These are phyloP conservation scores for Fonsecaea erecta DNA, from an alignment of 2,329 filamentous ascomycete species.

Conservation along the genomic window DNA sequence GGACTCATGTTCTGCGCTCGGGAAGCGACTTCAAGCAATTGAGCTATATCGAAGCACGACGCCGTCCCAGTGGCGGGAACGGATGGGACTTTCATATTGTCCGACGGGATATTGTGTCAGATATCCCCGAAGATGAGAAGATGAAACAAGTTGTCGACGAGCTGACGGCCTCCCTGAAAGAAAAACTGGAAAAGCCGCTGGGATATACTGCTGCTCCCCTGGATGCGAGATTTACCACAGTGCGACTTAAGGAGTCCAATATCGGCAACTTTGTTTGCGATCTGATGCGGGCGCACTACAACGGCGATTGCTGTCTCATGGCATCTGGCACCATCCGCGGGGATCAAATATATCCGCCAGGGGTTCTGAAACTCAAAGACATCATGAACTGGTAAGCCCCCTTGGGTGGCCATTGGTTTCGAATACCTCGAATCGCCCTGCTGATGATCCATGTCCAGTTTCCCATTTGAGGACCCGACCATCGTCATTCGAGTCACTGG, in stretches of 20 bases:
- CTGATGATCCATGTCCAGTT: conserved; percentile 46
- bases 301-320: conserved; percentile 81
- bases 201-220: conserved; percentile 82
- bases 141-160: conserved; percentile 68
- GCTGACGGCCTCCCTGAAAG: conserved; percentile 73
- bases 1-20: conserved; percentile 81
- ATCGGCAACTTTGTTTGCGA: conserved; percentile 91
- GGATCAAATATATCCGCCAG: conserved; percentile 85
- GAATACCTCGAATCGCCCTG: background rate
- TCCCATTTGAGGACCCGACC: conserved; percentile 89
- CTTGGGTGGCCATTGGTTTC: background rate
- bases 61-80: conserved; percentile 47
- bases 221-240: conserved; percentile 84
- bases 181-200: conserved; percentile 79
- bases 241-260: conserved; percentile 77
- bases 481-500: conserved; percentile 76
- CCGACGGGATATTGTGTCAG: conserved; percentile 72
- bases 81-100: conserved; percentile 81
- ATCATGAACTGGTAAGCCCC: conserved; percentile 69
- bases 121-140: conserved; percentile 66
- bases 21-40: conserved; percentile 92
- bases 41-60: conserved; percentile 80
- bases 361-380: conserved; percentile 76
- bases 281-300: conserved; percentile 82
- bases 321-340: conserved; percentile 83